Base-by-base conservation (phyloP, 441 rosid species). In the Gossypium davidsonii region DNA sequence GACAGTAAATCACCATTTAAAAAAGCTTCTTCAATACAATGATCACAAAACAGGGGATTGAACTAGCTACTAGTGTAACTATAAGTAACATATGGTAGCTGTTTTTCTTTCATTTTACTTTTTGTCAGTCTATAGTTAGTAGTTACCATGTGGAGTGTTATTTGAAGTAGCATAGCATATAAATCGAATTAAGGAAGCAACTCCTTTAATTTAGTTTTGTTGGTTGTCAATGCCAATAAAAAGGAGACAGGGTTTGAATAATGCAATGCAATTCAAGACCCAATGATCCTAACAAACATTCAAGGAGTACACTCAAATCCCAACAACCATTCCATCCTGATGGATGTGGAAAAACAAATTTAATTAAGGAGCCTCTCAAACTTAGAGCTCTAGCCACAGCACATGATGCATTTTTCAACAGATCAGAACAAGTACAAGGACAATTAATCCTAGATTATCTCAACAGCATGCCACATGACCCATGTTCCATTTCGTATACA, bases 261-360 rank as follows among this genome's bases (percentile, higher is more conserved):
- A 2, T 0, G 14, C 48, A 37, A 18, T 15, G 57, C 57, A 17
- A 6, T 17, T 21, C 57, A 31, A 60, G 44, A 60, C 34, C 21
- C 44, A 14, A 28, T 15, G 34, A 23, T 48, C 51, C 25, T 17
- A 53, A 7, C 55, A 21, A 39, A 20, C 53, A n/a, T 10, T 71
- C 56, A 21, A 20, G 37, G 8, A 20, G 9, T 20, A 12, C 8
- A 15, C 9, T 6, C 28, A 39, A 25, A 9, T 39, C 11, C 53
- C 15, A 71, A 58, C 66, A 42, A 57, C 25, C 74, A 71, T 23
- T 71, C 65, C 39, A 57, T 58, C n/a, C 4, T 12, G 58, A 53
- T 53, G 21, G 23, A 17, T 53, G 58, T 7, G 44, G 44, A 37
- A 37, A 37, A 11, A 34, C 53, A 42, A 10, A 21, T n/a, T n/a